Evolutionary conservation across 129 eudicot species (phyloP).

Genomic region (Sambucus nigra): DNA sequence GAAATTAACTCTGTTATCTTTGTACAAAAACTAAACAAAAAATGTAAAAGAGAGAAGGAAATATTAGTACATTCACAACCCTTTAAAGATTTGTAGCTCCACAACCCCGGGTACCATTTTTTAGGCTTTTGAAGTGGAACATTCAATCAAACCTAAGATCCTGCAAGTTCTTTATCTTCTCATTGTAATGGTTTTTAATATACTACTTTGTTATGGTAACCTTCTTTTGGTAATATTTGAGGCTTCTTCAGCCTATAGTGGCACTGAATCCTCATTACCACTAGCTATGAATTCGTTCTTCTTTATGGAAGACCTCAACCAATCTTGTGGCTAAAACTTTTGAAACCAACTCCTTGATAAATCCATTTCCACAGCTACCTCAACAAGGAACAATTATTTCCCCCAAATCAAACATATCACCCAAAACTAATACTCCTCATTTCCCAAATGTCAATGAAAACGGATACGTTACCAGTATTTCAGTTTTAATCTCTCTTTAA

Average conservation of each 20-base stretch:
- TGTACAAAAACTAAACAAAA: too few relatives aligned
- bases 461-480: neutral
- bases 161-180: slow-evolving; percentile 84
- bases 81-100: too few relatives aligned
- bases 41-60: too few relatives aligned
- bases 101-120: too few relatives aligned
- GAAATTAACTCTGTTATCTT: too few relatives aligned
- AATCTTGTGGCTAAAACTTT: slow-evolving; percentile 59
- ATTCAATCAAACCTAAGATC: slow-evolving; percentile 48
- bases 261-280: slow-evolving; percentile 34
- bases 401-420: slow-evolving; percentile 8
- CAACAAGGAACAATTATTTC: slow-evolving; percentile 16
- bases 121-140: too few relatives aligned
- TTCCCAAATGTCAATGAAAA: neutral
- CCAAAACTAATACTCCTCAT: neutral
- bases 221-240: slow-evolving; percentile 66
- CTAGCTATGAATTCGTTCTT: slow-evolving; percentile 49
- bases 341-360: slow-evolving; percentile 81
- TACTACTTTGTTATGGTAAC: slow-evolving; percentile 90
- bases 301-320: slow-evolving; percentile 36
- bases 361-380: slow-evolving; percentile 47
- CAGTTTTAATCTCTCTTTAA: neutral
- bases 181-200: slow-evolving; percentile 87
- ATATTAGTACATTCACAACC: too few relatives aligned
- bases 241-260: slow-evolving; percentile 62